A percentile compares a stretch with the other conserved stretches of the same genome.
Conservation (phyloP, 2,329 filamentous ascomycete species). For the Fusarium bactridioides region DNA sequence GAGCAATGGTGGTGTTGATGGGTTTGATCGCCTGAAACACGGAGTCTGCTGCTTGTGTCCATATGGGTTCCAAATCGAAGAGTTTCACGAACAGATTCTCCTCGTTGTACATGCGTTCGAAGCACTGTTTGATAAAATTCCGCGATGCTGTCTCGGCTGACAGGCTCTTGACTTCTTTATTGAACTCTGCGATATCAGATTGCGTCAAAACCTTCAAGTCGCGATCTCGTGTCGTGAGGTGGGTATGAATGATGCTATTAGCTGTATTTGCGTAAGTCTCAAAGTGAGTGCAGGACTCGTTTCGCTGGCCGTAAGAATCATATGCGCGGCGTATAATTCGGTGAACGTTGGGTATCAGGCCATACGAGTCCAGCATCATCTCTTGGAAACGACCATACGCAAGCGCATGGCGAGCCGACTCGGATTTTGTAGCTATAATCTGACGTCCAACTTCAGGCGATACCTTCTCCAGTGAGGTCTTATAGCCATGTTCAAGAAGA, state of each 20-base stretch:
- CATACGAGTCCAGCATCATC: slow-evolving; percentile 64
- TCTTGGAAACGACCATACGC: slow-evolving; percentile 68
- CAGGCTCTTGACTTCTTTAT: slow-evolving; percentile 57
- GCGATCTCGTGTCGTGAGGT: slow-evolving; percentile 61
- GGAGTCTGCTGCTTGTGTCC: slow-evolving; percentile 58
- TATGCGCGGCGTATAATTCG: slow-evolving; percentile 60
- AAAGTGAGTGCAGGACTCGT: slow-evolving; percentile 52
- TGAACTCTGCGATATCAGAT: slow-evolving; percentile 63
- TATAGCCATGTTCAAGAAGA: slow-evolving; percentile 66
- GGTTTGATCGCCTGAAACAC: slow-evolving; percentile 60
- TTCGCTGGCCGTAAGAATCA: slow-evolving; percentile 58
- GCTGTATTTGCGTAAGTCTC: slow-evolving; percentile 64
- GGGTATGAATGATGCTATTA: slow-evolving; percentile 63
- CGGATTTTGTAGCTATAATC: slow-evolving; percentile 63
- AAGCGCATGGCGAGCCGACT: slow-evolving; percentile 66
- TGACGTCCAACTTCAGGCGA: slow-evolving; percentile 64
- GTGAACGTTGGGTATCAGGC: slow-evolving; percentile 64
- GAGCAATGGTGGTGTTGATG: slow-evolving; percentile 60
- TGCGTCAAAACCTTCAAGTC: slow-evolving; percentile 62
- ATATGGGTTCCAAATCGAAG: slow-evolving; percentile 64
- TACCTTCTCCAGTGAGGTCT: slow-evolving; percentile 59
- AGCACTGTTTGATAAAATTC: slow-evolving; percentile 67
- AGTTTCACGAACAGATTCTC: slow-evolving; percentile 61
- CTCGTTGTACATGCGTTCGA: slow-evolving; percentile 66
- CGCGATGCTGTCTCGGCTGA: slow-evolving; percentile 63